Conservation (phyloP, 768 basidiomycete species). For the Tubosaeta brunneosetosa region DNA sequence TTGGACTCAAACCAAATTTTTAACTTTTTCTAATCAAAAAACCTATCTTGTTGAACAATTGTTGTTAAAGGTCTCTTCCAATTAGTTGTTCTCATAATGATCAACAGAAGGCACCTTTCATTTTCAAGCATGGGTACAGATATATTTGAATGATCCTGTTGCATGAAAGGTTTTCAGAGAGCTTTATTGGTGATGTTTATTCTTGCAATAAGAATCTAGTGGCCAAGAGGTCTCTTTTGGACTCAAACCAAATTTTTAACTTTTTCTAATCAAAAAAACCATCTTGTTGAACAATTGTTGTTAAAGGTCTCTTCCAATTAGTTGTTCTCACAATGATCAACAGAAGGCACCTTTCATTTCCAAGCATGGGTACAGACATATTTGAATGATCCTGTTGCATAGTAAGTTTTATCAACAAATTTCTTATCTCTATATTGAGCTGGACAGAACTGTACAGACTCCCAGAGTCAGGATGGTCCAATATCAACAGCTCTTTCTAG, state of each 20-base stretch:
- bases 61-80: constrained; percentile 29
- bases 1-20: too few species aligned
- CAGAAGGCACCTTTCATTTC: constrained; percentile 90
- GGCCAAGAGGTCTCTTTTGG: constrained; percentile 49
- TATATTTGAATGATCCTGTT: constrained; percentile 53
- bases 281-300: too few species aligned
- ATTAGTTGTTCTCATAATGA: constrained; percentile 83
- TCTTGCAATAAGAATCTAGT: constrained; percentile 87
- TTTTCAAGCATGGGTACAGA: constrained; percentile 88
- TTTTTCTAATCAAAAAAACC: too few species aligned
- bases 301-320: constrained; percentile 44
- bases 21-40: too few species aligned
- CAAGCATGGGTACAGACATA: constrained; percentile 88
- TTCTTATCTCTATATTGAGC: too few species aligned
- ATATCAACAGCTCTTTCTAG: too few species aligned
- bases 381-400: constrained; percentile 44
- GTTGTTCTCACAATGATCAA: constrained; percentile 77
- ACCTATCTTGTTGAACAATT: too few species aligned
- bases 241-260: too few species aligned
- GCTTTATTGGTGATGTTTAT: constrained; percentile 93
- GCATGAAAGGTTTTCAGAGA: constrained; percentile 50
- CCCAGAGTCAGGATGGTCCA: too few species aligned
- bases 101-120: constrained; percentile 85
- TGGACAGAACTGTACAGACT: too few species aligned
- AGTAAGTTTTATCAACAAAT: constrained; percentile 37